These are phyloP conservation scores for Penicillium simplicissimum DNA, from an alignment of 495 filamentous ascomycete species.

Conservation along the genomic window DNA sequence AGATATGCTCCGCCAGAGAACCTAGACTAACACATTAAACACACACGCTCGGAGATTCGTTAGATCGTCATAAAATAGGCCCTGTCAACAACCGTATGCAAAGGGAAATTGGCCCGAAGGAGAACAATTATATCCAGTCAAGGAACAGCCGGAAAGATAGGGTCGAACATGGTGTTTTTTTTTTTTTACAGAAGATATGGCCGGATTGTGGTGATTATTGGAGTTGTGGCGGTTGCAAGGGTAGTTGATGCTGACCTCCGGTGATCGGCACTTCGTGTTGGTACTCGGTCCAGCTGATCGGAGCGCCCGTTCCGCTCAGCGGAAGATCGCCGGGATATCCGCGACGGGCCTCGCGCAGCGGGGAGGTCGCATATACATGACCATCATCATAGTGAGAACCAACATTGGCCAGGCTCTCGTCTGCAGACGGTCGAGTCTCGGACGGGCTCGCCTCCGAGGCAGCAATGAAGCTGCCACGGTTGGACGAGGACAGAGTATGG, in stretches of 20 bases:
- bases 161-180: background rate
- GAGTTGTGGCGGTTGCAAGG: background rate
- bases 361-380: constrained; percentile 16
- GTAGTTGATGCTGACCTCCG: constrained; percentile 15
- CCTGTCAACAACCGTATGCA: constrained; percentile 10
- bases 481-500: constrained; percentile 35
- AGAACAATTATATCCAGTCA: constrained; percentile 18
- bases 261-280: constrained; percentile 16
- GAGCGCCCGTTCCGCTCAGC: constrained; percentile 16
- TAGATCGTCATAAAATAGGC: constrained; percentile 20
- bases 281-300: constrained; percentile 12
- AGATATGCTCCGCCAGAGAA: background rate
- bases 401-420: constrained; percentile 17
- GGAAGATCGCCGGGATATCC: constrained; percentile 24
- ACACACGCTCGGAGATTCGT: constrained; percentile 15
- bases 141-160: constrained; percentile 1
- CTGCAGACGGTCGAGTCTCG: constrained; percentile 17
- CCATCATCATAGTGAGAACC: constrained; percentile 19
- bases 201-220: background rate
- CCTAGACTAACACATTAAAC: background rate
- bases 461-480: constrained; percentile 39
- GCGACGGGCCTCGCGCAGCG: constrained; percentile 14
- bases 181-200: constrained; percentile 23
- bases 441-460: constrained; percentile 41
- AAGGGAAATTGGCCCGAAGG: background rate